These are phyloP conservation scores for Echinosophora koreensis DNA, from an alignment of 306 rosid species.

Conservation along the genomic window DNA sequence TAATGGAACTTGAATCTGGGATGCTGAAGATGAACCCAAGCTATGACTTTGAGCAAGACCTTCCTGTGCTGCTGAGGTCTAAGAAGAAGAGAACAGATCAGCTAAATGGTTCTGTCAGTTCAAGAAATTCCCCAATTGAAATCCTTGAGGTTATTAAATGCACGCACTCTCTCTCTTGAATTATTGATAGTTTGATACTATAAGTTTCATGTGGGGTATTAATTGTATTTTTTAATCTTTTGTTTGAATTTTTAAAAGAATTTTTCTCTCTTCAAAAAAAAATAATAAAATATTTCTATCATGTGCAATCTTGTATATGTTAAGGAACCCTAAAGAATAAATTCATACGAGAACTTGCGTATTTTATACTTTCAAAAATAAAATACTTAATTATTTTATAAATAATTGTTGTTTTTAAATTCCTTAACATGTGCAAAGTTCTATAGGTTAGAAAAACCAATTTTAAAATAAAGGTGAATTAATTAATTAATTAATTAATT, in stretches of 20 bases:
- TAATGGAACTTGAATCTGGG: constrained; percentile 80
- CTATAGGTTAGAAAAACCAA: no score
- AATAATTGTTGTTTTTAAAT: no score
- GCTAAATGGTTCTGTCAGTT: constrained; percentile 51
- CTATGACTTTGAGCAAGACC: constrained; percentile 59
- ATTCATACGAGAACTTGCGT: no score
- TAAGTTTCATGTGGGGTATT: constrained; percentile 23
- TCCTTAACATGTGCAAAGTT: no score
- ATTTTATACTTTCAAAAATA: no score
- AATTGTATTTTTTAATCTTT: not conserved
- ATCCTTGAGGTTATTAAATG: constrained; percentile 64
- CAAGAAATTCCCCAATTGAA: constrained; percentile 74
- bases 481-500: no score
- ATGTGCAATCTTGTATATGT: no score
- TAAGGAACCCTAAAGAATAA: no score
- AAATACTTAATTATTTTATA: no score
- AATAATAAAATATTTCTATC: no score
- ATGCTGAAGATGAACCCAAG: constrained; percentile 52
- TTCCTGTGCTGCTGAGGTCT: constrained; percentile 68
- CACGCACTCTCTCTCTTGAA: constrained; percentile 36
- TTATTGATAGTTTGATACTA: constrained; percentile 47
- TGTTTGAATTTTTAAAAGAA: not conserved
- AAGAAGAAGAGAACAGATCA: constrained; percentile 79
- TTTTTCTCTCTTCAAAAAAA: no score
- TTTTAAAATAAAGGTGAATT: not conserved